Percentiles rank a stretch among this genome's conserved stretches.
phyloP scores from a whole-genome alignment of 2,329 filamentous ascomycete species.

The Tolypocladium ophioglossoides region DNA sequence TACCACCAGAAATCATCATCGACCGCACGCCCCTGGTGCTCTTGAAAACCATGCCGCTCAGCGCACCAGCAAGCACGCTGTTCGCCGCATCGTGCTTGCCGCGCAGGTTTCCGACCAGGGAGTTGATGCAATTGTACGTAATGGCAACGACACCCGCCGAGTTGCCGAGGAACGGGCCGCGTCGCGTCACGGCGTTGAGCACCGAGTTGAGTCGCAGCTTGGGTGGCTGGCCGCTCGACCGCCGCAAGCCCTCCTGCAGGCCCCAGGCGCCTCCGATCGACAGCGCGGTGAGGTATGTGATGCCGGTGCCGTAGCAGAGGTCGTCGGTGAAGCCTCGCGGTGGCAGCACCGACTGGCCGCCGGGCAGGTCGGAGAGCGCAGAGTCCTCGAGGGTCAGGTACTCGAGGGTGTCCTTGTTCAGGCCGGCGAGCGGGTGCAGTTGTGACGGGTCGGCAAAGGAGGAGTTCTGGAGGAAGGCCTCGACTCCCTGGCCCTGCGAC shows the following conservation, averaged over 20 bases:
- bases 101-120: slow-evolving; percentile 64
- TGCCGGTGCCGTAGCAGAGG: slow-evolving; percentile 92
- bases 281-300: slow-evolving; percentile 85
- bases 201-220: slow-evolving; percentile 91
- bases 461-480: slow-evolving; percentile 71
- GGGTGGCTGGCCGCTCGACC: slow-evolving; percentile 66
- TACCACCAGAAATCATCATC: slow-evolving; percentile 88
- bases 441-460: slow-evolving; percentile 75
- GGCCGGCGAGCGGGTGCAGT: slow-evolving; percentile 84
- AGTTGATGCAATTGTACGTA: slow-evolving; percentile 91
- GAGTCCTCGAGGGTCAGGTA: slow-evolving; percentile 93
- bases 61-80: slow-evolving; percentile 70
- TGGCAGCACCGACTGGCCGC: slow-evolving; percentile 76
- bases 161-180: slow-evolving; percentile 93
- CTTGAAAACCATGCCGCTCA: slow-evolving; percentile 95
- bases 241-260: slow-evolving; percentile 75
- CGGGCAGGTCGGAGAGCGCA: slow-evolving; percentile 74
- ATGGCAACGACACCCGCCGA: slow-evolving; percentile 92
- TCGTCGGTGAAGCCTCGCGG: slow-evolving; percentile 97
- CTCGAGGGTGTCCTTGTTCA: slow-evolving; percentile 88
- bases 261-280: slow-evolving; percentile 86
- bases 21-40: slow-evolving; percentile 82
- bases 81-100: slow-evolving; percentile 88
- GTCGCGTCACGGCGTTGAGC: slow-evolving; percentile 83
- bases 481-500: slow-evolving; percentile 65